Percentiles rank a stretch among this genome's conserved stretches.
These are phyloP conservation scores for Phaseolus lunatus DNA, from an alignment of 306 rosid species.

Conservation along the genomic window DNA sequence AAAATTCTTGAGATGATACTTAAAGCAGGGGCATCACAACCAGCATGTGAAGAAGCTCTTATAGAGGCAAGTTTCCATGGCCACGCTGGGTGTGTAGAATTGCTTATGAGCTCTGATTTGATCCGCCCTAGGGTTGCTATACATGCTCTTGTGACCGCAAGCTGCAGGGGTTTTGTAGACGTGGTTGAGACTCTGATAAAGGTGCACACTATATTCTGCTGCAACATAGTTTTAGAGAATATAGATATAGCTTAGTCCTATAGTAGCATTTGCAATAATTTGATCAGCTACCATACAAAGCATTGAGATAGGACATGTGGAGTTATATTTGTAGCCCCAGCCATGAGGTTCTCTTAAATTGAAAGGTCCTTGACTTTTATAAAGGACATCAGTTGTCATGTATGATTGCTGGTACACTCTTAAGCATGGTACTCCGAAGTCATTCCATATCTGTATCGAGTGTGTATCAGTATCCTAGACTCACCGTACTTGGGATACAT, in stretches of 20 bases:
- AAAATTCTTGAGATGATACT: conserved; percentile 81
- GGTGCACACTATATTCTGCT: conserved; percentile 50
- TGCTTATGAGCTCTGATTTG: conserved; percentile 89
- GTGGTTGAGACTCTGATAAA: conserved; percentile 74
- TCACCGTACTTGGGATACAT: too few species aligned
- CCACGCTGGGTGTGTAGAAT: conserved; percentile 65
- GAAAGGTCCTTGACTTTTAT: conserved; percentile 2
- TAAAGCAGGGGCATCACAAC: conserved; percentile 92
- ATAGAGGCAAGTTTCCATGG: conserved; percentile 90
- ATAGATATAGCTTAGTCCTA: neutral
- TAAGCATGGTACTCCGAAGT: too few species aligned
- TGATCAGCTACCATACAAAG: neutral
- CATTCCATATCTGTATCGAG: too few species aligned
- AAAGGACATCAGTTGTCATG: neutral
- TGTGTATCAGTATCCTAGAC: too few species aligned
- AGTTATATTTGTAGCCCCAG: neutral
- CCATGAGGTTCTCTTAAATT: neutral
- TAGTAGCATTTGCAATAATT: conserved; percentile 6
- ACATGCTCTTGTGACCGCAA: conserved; percentile 83
- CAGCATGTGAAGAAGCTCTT: conserved; percentile 97
- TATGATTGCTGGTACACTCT: too few species aligned
- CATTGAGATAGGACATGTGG: neutral
- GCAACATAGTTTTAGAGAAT: conserved; percentile 16
- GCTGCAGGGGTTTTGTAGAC: conserved; percentile 86
- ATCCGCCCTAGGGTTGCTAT: conserved; percentile 77